These are phyloP conservation scores for Neopestalotiopsis rosae DNA, from an alignment of 2,329 filamentous ascomycete genomes.

Conservation along the genomic window DNA sequence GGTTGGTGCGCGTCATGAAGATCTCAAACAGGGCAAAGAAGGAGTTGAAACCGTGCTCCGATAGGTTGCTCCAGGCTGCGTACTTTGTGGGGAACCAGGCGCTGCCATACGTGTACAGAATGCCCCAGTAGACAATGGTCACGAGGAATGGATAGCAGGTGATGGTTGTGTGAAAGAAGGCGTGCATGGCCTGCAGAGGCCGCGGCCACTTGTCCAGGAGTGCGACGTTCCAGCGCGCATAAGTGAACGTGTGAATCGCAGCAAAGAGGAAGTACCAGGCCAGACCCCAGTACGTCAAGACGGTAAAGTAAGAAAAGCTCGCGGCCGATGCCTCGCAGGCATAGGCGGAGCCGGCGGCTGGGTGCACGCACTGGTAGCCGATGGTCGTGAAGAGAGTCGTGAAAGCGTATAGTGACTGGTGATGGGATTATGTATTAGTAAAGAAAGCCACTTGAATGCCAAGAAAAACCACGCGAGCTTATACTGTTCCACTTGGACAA, in stretches of 20 bases:
- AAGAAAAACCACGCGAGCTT: not conserved
- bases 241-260: constrained; percentile 71
- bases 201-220: constrained; percentile 66
- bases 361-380: constrained; percentile 65
- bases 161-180: constrained; percentile 67
- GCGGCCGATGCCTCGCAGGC: constrained; percentile 52
- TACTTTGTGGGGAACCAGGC: constrained; percentile 60
- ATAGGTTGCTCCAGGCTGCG: constrained; percentile 68
- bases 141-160: constrained; percentile 72
- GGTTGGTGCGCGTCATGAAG: constrained; percentile 67
- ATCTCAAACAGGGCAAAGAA: constrained; percentile 79
- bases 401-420: constrained; percentile 68
- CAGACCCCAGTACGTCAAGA: constrained; percentile 81
- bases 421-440: not conserved
- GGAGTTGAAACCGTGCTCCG: constrained; percentile 77
- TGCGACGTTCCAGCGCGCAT: constrained; percentile 58
- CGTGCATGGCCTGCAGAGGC: constrained; percentile 68
- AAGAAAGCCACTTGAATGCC: not conserved
- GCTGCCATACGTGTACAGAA: constrained; percentile 71
- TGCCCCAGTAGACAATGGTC: constrained; percentile 72
- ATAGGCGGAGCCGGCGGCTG: constrained; percentile 32
- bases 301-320: constrained; percentile 83
- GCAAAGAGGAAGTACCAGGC: constrained; percentile 78
- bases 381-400: constrained; percentile 72
- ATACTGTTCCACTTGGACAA: not conserved